These are phyloP conservation scores for Udeniomyces megalosporus DNA, from an alignment of 768 basidiomycete genomes.

Conservation along the genomic window DNA sequence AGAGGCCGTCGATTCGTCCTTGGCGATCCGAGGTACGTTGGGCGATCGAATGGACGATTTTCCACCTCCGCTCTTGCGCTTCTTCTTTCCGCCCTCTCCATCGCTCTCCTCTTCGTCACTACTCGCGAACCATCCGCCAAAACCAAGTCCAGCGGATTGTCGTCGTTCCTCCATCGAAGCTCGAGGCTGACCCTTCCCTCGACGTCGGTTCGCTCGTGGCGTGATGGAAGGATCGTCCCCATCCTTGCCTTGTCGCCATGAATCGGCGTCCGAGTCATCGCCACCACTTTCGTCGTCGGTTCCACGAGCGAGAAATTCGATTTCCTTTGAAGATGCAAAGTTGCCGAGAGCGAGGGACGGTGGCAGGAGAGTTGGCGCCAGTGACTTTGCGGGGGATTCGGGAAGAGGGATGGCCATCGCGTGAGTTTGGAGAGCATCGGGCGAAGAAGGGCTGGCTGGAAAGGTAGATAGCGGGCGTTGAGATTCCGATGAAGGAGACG, in stretches of 20 bases:
- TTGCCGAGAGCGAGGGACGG: background rate
- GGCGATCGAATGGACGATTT: too few species aligned
- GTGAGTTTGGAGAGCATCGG: background rate
- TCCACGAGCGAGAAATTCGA: background rate
- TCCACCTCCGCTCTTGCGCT: too few species aligned
- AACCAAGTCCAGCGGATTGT: constrained; percentile 1
- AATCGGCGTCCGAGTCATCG: background rate
- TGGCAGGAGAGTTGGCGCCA: background rate
- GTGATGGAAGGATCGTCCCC: background rate
- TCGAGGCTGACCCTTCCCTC: background rate
- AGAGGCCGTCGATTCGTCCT: background rate
- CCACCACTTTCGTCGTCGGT: background rate
- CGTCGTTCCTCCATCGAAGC: background rate
- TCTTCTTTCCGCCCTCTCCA: background rate
- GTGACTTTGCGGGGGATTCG: background rate
- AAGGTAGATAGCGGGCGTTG: too few species aligned
- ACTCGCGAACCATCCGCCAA: background rate
- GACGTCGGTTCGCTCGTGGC: background rate
- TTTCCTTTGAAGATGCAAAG: background rate
- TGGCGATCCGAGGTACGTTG: too few species aligned
- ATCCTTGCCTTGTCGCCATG: background rate
- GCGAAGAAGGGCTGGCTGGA: too few species aligned
- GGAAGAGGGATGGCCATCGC: background rate
- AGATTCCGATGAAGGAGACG: background rate
- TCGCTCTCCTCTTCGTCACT: constrained; percentile 7